A percentile compares a stretch with the other conserved stretches of the same genome.
Evolutionary conservation across 345 rosid species (phyloP).

Genomic region (Stellera chamaejasme): DNA sequence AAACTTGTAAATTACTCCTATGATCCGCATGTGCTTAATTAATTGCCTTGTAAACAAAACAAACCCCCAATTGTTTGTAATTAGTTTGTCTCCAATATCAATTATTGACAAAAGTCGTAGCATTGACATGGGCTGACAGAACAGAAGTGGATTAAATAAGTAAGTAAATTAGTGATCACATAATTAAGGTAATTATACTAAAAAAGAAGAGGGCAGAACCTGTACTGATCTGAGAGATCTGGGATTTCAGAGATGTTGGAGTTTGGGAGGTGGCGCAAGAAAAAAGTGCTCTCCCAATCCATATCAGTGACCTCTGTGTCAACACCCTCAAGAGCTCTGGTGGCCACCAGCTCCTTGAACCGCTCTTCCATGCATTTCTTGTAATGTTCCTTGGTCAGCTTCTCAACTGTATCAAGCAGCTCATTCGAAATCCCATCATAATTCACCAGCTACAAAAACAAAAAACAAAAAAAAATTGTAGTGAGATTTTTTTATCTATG

Average conservation of each 20-base stretch:
- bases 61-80: too few relatives aligned
- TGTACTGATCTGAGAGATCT: conserved; percentile 68
- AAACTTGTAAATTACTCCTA: too few relatives aligned
- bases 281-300: conserved; percentile 95
- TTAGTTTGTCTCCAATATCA: too few relatives aligned
- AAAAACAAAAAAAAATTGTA: background rate
- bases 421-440: conserved; percentile 74
- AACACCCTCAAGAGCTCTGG: conserved; percentile 53
- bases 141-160: too few relatives aligned
- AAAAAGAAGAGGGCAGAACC: conserved; percentile 20
- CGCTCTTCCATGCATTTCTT: conserved; percentile 80
- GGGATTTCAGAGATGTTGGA: conserved; percentile 60
- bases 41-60: too few relatives aligned
- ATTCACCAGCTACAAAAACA: conserved; percentile 42
- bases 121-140: background rate
- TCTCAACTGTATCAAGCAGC: conserved; percentile 67
- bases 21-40: too few relatives aligned
- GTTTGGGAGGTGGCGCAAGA: conserved; percentile 59
- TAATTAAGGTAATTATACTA: too few relatives aligned
- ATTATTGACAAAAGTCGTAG: background rate
- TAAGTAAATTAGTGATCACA: too few relatives aligned
- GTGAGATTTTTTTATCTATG: too few relatives aligned
- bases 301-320: conserved; percentile 56
- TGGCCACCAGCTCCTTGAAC: conserved; percentile 62
- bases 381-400: conserved; percentile 70